Evolutionary conservation across 495 filamentous ascomycete species (phyloP).

Genomic region (Chaetomium cochliodes): DNA sequence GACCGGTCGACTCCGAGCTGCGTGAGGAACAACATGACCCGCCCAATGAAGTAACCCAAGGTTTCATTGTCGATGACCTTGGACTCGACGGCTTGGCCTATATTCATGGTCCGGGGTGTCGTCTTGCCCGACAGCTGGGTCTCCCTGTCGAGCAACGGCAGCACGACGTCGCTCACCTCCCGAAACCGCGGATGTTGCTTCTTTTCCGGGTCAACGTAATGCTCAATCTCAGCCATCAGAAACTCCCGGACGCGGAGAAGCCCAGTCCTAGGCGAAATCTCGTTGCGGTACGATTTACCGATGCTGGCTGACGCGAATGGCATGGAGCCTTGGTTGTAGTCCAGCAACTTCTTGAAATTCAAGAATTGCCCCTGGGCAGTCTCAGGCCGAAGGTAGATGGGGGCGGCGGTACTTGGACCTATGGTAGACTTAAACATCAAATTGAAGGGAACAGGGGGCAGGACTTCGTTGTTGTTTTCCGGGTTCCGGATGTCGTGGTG

Average conservation of each 20-base stretch:
- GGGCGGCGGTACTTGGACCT: neutral
- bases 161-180: neutral
- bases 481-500: constrained; percentile 6
- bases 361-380: constrained; percentile 7
- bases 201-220: constrained; percentile 9
- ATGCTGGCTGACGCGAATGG: constrained; percentile 8
- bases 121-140: constrained; percentile 53
- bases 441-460: constrained; percentile 1
- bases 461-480: constrained; percentile 6
- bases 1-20: constrained; percentile 49
- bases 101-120: constrained; percentile 50
- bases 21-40: constrained; percentile 59
- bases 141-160: constrained; percentile 53
- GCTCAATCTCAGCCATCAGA: constrained; percentile 7
- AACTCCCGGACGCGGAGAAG: constrained; percentile 3
- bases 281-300: constrained; percentile 1
- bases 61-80: constrained; percentile 68
- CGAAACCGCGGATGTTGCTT: neutral
- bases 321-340: constrained; percentile 12
- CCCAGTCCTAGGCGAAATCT: neutral
- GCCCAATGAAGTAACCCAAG: constrained; percentile 65
- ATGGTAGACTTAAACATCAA: constrained; percentile 10
- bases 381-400: neutral
- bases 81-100: constrained; percentile 59
- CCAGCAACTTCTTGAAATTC: constrained; percentile 10